Evolutionary conservation across 2,329 filamentous ascomycete species (phyloP).

Genomic region (Diaporthe batatas): DNA sequence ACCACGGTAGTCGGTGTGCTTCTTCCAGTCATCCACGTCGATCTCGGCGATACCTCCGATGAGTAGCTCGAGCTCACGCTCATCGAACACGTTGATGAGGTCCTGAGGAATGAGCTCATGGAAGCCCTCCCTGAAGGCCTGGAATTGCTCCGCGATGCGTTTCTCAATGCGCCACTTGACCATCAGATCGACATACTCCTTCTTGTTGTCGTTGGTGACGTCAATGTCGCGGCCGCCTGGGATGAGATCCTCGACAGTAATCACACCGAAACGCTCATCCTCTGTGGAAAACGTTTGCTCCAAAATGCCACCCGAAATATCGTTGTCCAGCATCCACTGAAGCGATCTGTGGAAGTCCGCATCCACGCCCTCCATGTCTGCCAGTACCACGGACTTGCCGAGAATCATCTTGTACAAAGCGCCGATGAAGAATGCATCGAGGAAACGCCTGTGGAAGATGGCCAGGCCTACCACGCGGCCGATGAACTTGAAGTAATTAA

Average conservation of each 20-base stretch:
- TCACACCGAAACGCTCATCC: constrained; percentile 96
- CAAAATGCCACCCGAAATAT: constrained; percentile 90
- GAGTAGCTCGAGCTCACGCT: constrained; percentile 94
- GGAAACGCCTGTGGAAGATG: constrained; percentile 97
- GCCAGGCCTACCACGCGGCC: constrained; percentile 95
- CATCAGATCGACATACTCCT: constrained; percentile 98
- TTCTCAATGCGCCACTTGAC: constrained; percentile 99
- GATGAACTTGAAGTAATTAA: constrained; percentile 99
- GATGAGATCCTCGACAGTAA: constrained; percentile 93
- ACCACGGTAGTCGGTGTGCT: constrained; percentile 98
- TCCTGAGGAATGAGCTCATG: constrained; percentile 97
- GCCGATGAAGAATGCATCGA: constrained; percentile 99
- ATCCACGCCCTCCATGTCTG: constrained; percentile 99
- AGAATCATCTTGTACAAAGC: constrained; percentile 99
- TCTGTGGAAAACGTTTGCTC: constrained; percentile 98
- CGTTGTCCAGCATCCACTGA: constrained; percentile 98
- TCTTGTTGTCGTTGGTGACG: constrained; percentile 98
- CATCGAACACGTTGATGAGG: constrained; percentile 97
- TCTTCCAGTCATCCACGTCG: constrained; percentile 99
- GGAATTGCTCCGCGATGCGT: constrained; percentile 97
- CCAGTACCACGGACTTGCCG: constrained; percentile 89
- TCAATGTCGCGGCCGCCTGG: constrained; percentile 91
- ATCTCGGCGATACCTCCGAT: constrained; percentile 99
- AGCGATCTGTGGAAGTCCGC: constrained; percentile 97
- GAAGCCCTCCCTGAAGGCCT: constrained; percentile 97